Evolutionary conservation across 768 basidiomycete genomes (phyloP).

Genomic region (Suillus hirtellus): DNA sequence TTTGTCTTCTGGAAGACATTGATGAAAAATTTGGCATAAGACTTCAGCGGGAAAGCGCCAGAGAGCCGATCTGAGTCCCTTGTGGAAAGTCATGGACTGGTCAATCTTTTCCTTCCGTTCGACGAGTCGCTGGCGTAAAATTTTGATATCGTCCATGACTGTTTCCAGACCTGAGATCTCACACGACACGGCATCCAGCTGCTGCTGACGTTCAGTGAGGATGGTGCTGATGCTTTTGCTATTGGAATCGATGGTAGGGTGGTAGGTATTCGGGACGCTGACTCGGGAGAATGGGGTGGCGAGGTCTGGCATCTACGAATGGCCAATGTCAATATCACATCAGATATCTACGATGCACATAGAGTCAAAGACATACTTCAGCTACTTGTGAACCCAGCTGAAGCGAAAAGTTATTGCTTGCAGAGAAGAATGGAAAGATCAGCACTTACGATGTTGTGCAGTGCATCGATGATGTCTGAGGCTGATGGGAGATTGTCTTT

Average conservation of each 20-base stretch:
- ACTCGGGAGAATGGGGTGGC: background rate
- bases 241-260: too few relatives aligned
- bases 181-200: constrained; percentile 16
- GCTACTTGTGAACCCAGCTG: background rate
- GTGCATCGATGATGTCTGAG: background rate
- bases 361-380: background rate
- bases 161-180: constrained; percentile 18
- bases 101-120: constrained; percentile 12
- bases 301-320: background rate
- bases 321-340: background rate
- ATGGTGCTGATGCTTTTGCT: constrained; percentile 9
- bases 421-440: background rate
- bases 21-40: constrained; percentile 46
- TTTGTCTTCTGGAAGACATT: constrained; percentile 32
- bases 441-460: background rate
- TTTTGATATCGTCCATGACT: constrained; percentile 16
- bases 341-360: background rate
- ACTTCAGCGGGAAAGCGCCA: constrained; percentile 45
- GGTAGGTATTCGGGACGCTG: background rate
- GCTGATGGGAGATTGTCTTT: background rate
- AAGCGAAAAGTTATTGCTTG: too few relatives aligned
- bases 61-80: constrained; percentile 31
- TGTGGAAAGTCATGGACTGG: constrained; percentile 22
- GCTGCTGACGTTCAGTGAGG: constrained; percentile 16
- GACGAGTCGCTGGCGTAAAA: constrained; percentile 14